Evolutionary conservation across 163 green algal species (phyloP), one percentile per base, ranked within the genome.

Genomic region (Coccomyxa subellipsoidea): DNA sequence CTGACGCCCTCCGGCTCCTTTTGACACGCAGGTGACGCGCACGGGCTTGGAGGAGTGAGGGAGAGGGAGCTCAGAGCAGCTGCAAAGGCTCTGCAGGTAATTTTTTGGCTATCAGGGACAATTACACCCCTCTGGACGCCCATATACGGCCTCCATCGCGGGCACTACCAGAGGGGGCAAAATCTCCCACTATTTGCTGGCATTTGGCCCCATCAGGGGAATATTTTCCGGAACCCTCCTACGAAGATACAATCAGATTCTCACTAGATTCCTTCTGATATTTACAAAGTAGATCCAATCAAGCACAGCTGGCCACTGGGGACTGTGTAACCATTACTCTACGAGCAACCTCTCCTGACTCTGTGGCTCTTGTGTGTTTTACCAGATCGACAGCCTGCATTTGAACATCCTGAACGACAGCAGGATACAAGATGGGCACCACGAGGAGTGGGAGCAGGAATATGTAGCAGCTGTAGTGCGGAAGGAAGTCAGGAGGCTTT

Each of bases 11-110:
- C n/a, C n/a, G n/a, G n/a, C n/a, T n/a, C n/a, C n/a, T n/a, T n/a
- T n/a, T n/a, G n/a, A n/a, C 31, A 12, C 69, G 69, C 85, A 95
- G 93, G 93, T 10, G 91, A 96, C 66, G 88, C 87, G 6, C 81
- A 88, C 36, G 90, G 92, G 3, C 69, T 94, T 29, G 93, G 93
- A 0, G 8, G 10, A 1, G 21, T 85, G 12, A 84, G 93, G 3
- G 38, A 82, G 27, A 78, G 85, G 70, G 93, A 96, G 81, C 80
- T 96, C 29, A 35, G 82, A 6, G 21, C 54, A 7, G 86, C 92
- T 59, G 47, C 47, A 8, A 59, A 59, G 47, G 47, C 47, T 5
- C 23, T 59, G 47, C 47, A 59, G 47, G 47, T 59, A 18, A 5
- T 54, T 8, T 2, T 27, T n/a, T n/a, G n/a, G n/a, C n/a, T n/a